Evolutionary conservation across 2,329 filamentous ascomycete genomes (phyloP).

Genomic region (Colletotrichum sp.): DNA sequence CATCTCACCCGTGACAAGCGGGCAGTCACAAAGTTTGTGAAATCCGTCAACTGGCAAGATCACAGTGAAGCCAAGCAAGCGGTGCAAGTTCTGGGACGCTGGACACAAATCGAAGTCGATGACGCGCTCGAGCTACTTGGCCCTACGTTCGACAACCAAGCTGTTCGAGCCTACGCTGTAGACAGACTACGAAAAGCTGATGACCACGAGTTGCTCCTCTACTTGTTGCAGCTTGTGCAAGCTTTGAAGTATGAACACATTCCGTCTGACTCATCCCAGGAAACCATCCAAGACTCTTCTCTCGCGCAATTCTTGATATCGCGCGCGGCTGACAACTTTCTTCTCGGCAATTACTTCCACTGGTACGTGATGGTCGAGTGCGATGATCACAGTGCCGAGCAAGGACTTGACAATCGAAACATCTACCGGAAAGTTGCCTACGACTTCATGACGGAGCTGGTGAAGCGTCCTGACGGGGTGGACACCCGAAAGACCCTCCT

Average conservation of each 20-base stretch:
- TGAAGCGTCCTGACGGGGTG: constrained; percentile 71
- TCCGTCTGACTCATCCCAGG: constrained; percentile 58
- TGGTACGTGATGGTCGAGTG: constrained; percentile 99
- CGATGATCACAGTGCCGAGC: constrained; percentile 80
- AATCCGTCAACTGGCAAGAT: constrained; percentile 95
- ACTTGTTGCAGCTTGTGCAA: constrained; percentile 92
- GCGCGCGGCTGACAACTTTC: constrained; percentile 85
- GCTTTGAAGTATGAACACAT: constrained; percentile 93
- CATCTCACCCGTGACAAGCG: constrained; percentile 92
- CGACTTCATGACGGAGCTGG: constrained; percentile 91
- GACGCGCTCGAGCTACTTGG: constrained; percentile 94
- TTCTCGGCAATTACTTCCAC: constrained; percentile 92
- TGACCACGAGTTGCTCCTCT: constrained; percentile 88
- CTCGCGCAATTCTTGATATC: constrained; percentile 89
- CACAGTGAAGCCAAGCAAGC: constrained; percentile 85
- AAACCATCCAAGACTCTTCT: constrained; percentile 77
- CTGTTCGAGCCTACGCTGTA: constrained; percentile 91
- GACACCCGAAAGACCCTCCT: constrained; percentile 78
- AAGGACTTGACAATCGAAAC: constrained; percentile 76
- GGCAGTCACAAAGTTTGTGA: constrained; percentile 95
- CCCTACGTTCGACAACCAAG: constrained; percentile 86
- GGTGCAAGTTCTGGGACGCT: constrained; percentile 86
- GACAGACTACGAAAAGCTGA: constrained; percentile 90
- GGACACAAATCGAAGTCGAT: constrained; percentile 97
- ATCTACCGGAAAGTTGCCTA: constrained; percentile 94